These are phyloP conservation scores for Fusarium praegraminearum DNA, from an alignment of 2,329 filamentous ascomycete genomes.

Conservation along the genomic window DNA sequence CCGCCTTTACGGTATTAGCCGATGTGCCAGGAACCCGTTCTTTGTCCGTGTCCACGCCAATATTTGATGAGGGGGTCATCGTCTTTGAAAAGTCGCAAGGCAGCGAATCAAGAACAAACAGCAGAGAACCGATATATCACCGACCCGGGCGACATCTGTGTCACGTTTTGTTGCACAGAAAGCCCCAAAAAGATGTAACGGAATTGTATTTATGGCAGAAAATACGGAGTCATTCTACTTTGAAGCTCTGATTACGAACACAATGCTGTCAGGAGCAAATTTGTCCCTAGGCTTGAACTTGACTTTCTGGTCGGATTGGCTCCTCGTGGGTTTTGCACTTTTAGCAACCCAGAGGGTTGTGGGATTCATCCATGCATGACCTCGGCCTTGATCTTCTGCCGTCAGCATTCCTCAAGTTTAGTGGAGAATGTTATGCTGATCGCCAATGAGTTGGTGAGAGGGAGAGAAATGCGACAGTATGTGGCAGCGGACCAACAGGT, in stretches of 20 bases:
- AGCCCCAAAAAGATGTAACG: not conserved
- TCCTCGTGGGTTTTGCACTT: not conserved
- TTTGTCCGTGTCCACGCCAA: slow-evolving; percentile 2
- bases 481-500: not conserved
- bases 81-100: not conserved
- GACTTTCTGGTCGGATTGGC: not conserved
- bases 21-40: not conserved
- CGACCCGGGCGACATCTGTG: not conserved
- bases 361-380: not conserved
- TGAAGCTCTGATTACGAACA: not conserved
- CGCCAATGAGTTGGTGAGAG: not conserved
- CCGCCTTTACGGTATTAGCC: not conserved
- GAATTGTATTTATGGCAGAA: not conserved
- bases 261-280: not conserved
- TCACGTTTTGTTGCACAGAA: not conserved
- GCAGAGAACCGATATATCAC: not conserved
- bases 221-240: not conserved
- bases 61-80: not conserved
- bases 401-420: slow-evolving; percentile 7
- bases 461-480: not conserved
- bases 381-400: not conserved
- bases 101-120: not conserved
- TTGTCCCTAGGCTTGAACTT: not conserved
- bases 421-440: not conserved
- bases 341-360: not conserved